Evolutionary conservation across 495 filamentous ascomycete genomes (phyloP).

Genomic region (Hypomontagnella monticulosa): DNA sequence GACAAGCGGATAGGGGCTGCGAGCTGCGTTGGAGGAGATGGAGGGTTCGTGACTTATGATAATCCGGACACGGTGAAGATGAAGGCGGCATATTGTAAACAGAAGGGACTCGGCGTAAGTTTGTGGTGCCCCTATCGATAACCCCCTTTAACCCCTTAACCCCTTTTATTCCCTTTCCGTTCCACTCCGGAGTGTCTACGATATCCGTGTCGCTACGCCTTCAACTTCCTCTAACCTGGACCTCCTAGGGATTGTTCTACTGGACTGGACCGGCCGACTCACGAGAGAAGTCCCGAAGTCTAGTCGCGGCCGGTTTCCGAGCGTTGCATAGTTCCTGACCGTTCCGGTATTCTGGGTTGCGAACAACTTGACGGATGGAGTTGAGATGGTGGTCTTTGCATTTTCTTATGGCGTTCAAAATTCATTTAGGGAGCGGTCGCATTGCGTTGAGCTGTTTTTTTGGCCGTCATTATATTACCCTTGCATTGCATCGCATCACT

Average conservation of each 20-base stretch:
- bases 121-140: background rate
- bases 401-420: conserved; percentile 31
- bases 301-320: conserved; percentile 79
- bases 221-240: conserved; percentile 19
- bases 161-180: conserved; percentile 1
- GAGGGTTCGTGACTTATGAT: conserved; percentile 89
- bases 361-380: conserved; percentile 14
- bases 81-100: conserved; percentile 83
- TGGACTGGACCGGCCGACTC: conserved; percentile 89
- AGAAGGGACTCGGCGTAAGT: conserved; percentile 73
- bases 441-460: conserved; percentile 9
- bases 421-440: background rate
- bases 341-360: background rate
- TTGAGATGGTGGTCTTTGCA: conserved; percentile 21
- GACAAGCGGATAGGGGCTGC: conserved; percentile 74
- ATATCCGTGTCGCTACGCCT: background rate
- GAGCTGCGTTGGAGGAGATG: conserved; percentile 81
- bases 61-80: conserved; percentile 83
- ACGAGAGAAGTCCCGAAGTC: conserved; percentile 68
- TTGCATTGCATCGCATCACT: conserved; percentile 17
- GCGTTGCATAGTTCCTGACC: conserved; percentile 67
- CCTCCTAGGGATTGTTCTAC: conserved; percentile 77
- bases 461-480: background rate
- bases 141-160: conserved; percentile 1
- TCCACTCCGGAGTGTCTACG: background rate